A percentile compares a stretch with the other conserved stretches of the same genome.
phyloP scores from a whole-genome alignment of 2,329 filamentous ascomycete species.

The Rachicladosporium sp. region DNA sequence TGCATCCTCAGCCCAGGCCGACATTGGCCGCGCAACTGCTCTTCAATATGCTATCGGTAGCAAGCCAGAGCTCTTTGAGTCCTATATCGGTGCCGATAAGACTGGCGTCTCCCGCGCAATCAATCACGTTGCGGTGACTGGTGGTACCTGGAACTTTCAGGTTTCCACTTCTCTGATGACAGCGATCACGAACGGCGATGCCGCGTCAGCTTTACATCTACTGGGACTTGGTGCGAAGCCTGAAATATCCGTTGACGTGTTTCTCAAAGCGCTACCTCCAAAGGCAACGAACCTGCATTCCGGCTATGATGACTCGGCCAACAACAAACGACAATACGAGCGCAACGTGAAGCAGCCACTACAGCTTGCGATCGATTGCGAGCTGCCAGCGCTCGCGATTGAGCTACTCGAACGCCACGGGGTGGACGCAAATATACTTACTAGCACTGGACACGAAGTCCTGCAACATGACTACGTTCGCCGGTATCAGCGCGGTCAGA shows the following conservation, averaged over 20 bases:
- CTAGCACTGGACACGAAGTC: slow-evolving; percentile 23
- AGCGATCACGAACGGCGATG: slow-evolving; percentile 45
- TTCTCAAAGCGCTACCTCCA: slow-evolving; percentile 38
- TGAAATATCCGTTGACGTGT: slow-evolving; percentile 50
- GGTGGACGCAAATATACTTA: slow-evolving; percentile 52
- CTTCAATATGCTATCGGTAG: slow-evolving; percentile 52
- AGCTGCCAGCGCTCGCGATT: slow-evolving; percentile 41
- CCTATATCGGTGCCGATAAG: slow-evolving; percentile 42
- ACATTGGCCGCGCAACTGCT: slow-evolving; percentile 50
- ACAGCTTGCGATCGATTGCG: slow-evolving; percentile 43
- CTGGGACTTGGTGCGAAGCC: slow-evolving; percentile 51
- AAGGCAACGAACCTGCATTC: slow-evolving; percentile 11
- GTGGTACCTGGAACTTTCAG: slow-evolving; percentile 21
- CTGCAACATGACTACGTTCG: slow-evolving; percentile 23
- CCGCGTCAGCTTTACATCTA: slow-evolving; percentile 44
- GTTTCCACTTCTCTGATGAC: slow-evolving; percentile 43
- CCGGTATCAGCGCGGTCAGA: slow-evolving; percentile 29
- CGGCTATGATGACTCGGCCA: slow-evolving; percentile 44
- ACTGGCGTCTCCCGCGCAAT: slow-evolving; percentile 51
- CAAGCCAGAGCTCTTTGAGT: slow-evolving; percentile 35
- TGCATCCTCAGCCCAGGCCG: slow-evolving; percentile 61
- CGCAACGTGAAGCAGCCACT: slow-evolving; percentile 50
- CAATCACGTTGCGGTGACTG: slow-evolving; percentile 47
- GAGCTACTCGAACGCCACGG: slow-evolving; percentile 45
- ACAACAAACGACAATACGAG: slow-evolving; percentile 43